A percentile compares a stretch with the other conserved stretches of the same genome.
These are phyloP conservation scores for Hordeum vulgare DNA, from an alignment of 176 grass and related monocot genomes.

Conservation along the genomic window MorexV3_pseudomolecules_assembly NC_058520.1:463370294-463370793, in stretches of 20 bases:
- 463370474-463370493: background rate
- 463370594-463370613: slow-evolving; percentile 69
- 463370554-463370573: slow-evolving; percentile 90
- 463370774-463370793: too few relatives aligned
- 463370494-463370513: slow-evolving; percentile 3
- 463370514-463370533: slow-evolving; percentile 79
- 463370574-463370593: slow-evolving; percentile 80
- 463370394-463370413: slow-evolving; percentile 77
- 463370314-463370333: slow-evolving; percentile 23
- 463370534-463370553: slow-evolving; percentile 74
- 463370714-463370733: slow-evolving; percentile 79
- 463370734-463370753: background rate
- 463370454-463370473: background rate
- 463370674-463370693: slow-evolving; percentile 71
- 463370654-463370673: slow-evolving; percentile 85
- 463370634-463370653: slow-evolving; percentile 73
- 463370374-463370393: slow-evolving; percentile 85
- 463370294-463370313: background rate
- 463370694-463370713: slow-evolving; percentile 78
- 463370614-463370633: slow-evolving; percentile 60
- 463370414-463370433: slow-evolving; percentile 70
- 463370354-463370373: slow-evolving; percentile 58
- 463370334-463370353: slow-evolving; percentile 73
- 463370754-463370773: background rate
- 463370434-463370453: slow-evolving; percentile 3